Evolutionary conservation across 495 filamentous ascomycete species (phyloP), one percentile per base, ranked within the genome.

Genomic region (Aspergillus cristatus): DNA sequence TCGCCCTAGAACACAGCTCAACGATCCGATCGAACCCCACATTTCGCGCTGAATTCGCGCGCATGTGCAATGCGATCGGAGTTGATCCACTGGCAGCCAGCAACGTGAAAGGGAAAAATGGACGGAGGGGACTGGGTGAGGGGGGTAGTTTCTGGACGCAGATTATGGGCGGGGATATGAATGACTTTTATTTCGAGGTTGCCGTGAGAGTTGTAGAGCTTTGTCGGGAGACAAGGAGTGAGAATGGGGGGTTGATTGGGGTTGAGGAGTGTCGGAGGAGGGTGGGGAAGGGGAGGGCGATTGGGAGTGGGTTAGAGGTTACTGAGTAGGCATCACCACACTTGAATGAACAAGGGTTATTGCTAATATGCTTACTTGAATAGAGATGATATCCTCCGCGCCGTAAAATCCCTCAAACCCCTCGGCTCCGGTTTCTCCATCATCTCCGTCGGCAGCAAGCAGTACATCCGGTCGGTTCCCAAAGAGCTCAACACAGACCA

Each of bases 131-230:
- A 46, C 31, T 54, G 38, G 54, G 63, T 55, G 52, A 68, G 55
- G 50, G 55, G 31, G 74, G 75, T 13, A 90, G 81, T 48, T 78
- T 95, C 45, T 96, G 91, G 91, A 84, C 86, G 11, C 89, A 95
- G 66, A 77, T 95, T 48, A 62, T 96, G 36, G 91, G 91, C 1
- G 73, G 82, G 14, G 85, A 78, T 48, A 90, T 97, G 45, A 94
- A 95, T 57, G 93, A 97, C 57, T 98, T 97, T 51, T 97, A 97
- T 58, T 97, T 97, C 57, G 90, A 94, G 63, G 72, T 98, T 32
- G 93, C 86, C 0, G 88, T 96, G 28, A 68, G 86, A 18, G 86
- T 97, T 6, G 93, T 98, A 6, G 91, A 96, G 61, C 77, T 97
- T 0, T 98, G 91, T 60, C 70, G 86, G 3, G 78, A 76, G 35